phyloP scores from a whole-genome alignment of 306 rosid species.

The Corylus avellana region DNA sequence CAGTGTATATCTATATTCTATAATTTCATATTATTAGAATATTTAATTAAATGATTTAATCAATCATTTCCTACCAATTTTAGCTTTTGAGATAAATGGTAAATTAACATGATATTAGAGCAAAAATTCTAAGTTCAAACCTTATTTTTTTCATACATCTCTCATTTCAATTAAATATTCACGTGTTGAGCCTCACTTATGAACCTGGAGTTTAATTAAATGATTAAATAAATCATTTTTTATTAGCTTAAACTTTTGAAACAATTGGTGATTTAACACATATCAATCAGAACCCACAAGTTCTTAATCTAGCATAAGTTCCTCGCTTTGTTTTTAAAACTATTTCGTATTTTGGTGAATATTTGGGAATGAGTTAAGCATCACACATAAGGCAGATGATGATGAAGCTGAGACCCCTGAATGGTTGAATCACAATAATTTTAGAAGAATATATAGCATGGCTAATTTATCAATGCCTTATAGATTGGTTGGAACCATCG shows the following conservation, averaged over 20 bases:
- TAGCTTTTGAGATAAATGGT: too few relatives aligned
- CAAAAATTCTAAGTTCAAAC: too few relatives aligned
- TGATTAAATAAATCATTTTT: too few relatives aligned
- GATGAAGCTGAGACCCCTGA: background rate
- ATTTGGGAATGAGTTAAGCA: background rate
- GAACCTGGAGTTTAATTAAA: too few relatives aligned
- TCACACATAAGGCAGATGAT: background rate
- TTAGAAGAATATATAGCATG: background rate
- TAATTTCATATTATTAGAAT: background rate
- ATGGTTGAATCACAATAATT: background rate
- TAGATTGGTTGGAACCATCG: background rate
- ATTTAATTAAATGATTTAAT: too few relatives aligned
- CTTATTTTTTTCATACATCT: too few relatives aligned
- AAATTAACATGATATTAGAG: too few relatives aligned
- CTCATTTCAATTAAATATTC: too few relatives aligned
- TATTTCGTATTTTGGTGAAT: background rate
- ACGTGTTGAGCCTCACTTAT: too few relatives aligned
- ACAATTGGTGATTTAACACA: too few relatives aligned
- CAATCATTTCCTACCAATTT: too few relatives aligned
- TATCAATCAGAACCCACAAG: background rate
- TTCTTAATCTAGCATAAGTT: background rate
- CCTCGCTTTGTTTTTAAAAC: background rate
- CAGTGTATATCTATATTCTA: background rate
- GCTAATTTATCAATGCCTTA: background rate
- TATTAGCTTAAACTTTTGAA: too few relatives aligned